These are phyloP conservation scores for Scedosporium dehoogii DNA, from an alignment of 2,329 filamentous ascomycete genomes.

Conservation along the genomic window DNA sequence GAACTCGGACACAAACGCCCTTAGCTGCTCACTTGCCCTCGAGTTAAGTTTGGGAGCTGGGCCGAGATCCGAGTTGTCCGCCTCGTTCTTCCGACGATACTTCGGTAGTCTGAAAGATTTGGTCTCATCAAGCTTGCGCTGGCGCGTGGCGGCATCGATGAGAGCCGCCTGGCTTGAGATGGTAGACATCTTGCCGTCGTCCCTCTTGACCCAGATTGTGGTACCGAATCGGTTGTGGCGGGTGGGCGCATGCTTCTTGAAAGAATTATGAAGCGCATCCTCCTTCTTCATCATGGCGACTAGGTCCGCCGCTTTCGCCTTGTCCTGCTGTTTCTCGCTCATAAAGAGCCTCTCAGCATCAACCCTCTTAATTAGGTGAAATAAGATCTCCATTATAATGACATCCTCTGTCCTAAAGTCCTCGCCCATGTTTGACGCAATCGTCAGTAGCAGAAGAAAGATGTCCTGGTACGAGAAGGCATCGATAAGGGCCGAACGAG, in stretches of 20 bases:
- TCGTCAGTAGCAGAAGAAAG: slow-evolving; percentile 71
- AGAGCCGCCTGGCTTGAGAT: slow-evolving; percentile 84
- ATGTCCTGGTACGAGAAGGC: slow-evolving; percentile 87
- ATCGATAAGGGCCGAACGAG: slow-evolving; percentile 77
- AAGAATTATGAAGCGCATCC: slow-evolving; percentile 67
- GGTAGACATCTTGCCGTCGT: slow-evolving; percentile 73
- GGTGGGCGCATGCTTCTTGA: slow-evolving; percentile 69
- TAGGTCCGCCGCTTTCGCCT: slow-evolving; percentile 63
- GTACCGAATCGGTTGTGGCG: slow-evolving; percentile 91
- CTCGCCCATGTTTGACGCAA: slow-evolving; percentile 87
- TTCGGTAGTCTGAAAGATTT: slow-evolving; percentile 86
- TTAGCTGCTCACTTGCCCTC: slow-evolving; percentile 65
- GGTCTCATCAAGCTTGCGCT: slow-evolving; percentile 80
- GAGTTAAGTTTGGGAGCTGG: slow-evolving; percentile 59
- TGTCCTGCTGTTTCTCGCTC: slow-evolving; percentile 61
- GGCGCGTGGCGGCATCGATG: slow-evolving; percentile 57
- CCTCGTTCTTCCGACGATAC: slow-evolving; percentile 48
- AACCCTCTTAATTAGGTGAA: slow-evolving; percentile 85
- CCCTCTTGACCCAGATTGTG: slow-evolving; percentile 92
- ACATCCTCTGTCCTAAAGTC: slow-evolving; percentile 87
- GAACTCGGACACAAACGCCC: slow-evolving; percentile 82
- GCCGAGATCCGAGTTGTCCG: slow-evolving; percentile 66
- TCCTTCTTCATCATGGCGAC: slow-evolving; percentile 70
- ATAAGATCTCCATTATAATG: slow-evolving; percentile 82
- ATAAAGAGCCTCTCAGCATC: slow-evolving; percentile 79